Evolutionary conservation across 2,329 filamentous ascomycete species (phyloP).

Genomic region (Chalara sp.): DNA sequence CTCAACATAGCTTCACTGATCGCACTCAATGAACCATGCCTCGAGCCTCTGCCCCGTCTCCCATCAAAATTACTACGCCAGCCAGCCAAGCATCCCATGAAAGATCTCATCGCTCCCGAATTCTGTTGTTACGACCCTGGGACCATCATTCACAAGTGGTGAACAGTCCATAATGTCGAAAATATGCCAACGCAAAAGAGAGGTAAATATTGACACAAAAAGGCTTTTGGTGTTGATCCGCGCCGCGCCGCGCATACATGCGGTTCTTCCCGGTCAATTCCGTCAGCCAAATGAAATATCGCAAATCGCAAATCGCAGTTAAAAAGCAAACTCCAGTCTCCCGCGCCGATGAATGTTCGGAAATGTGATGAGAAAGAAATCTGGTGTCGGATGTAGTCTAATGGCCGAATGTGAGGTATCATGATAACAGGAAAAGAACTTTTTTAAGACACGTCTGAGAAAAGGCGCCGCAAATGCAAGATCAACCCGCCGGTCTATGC

Average conservation of each 20-base stretch:
- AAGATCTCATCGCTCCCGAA: slow-evolving; percentile 1
- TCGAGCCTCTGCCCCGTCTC: neutral
- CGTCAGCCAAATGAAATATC: slow-evolving; percentile 22
- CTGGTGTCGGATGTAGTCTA: slow-evolving; percentile 28
- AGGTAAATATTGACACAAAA: slow-evolving; percentile 25
- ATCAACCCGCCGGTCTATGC: slow-evolving; percentile 37
- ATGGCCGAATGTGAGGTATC: slow-evolving; percentile 34
- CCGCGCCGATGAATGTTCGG: slow-evolving; percentile 24
- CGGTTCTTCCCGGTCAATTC: slow-evolving; percentile 8
- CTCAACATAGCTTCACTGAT: slow-evolving; percentile 11
- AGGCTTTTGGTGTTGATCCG: slow-evolving; percentile 22
- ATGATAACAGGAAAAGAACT: slow-evolving; percentile 34
- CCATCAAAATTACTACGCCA: slow-evolving; percentile 22
- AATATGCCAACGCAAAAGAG: slow-evolving; percentile 14
- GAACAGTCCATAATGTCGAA: slow-evolving; percentile 9
- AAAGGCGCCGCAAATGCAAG: slow-evolving; percentile 37
- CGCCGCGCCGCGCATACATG: slow-evolving; percentile 6
- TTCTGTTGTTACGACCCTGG: slow-evolving; percentile 6
- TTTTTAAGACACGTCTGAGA: slow-evolving; percentile 36
- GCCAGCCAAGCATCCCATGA: slow-evolving; percentile 23
- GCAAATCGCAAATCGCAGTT: slow-evolving; percentile 7
- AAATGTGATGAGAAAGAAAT: slow-evolving; percentile 21
- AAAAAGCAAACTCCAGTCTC: slow-evolving; percentile 25
- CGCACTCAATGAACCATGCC: slow-evolving; percentile 10
- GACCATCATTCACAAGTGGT: slow-evolving; percentile 5